Percentiles rank a stretch among this genome's conserved stretches.
Conservation (phyloP, 2,329 filamentous ascomycete genomes). For the Stagonosporopsis rhizophila region DNA sequence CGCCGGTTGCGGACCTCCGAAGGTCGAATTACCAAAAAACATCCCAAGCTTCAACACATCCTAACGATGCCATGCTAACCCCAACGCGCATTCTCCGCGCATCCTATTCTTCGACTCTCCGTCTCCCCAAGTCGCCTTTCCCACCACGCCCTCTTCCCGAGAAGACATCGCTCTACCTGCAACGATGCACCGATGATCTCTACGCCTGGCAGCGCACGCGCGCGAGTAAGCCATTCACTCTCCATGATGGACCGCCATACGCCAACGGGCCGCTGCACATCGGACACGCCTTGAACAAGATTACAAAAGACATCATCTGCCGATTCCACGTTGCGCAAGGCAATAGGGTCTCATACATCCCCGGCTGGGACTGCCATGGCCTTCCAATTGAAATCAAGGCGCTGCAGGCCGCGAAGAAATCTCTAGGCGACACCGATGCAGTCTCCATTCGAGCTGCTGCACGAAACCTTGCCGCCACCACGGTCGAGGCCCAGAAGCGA, state of each 20-base stretch:
- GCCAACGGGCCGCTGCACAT: constrained; percentile 92
- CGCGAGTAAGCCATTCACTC: constrained; percentile 68
- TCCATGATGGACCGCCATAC: constrained; percentile 97
- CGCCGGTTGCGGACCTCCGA: constrained; percentile 18
- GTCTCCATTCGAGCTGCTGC: constrained; percentile 70
- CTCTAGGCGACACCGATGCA: constrained; percentile 46
- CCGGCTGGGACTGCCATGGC: constrained; percentile 98
- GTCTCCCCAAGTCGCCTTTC: constrained; percentile 58
- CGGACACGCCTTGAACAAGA: constrained; percentile 95
- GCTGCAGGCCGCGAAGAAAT: constrained; percentile 64
- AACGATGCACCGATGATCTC: constrained; percentile 82
- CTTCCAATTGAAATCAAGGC: constrained; percentile 97
- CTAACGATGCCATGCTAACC: constrained; percentile 49
- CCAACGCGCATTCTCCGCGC: constrained; percentile 48
- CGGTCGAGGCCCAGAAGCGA: constrained; percentile 75
- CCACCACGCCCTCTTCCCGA: constrained; percentile 53
- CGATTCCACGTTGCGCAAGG: constrained; percentile 81
- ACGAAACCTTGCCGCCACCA: constrained; percentile 69
- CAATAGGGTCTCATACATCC: constrained; percentile 78
- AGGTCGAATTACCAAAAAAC: constrained; percentile 22
- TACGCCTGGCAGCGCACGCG: constrained; percentile 79
- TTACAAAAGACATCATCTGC: constrained; percentile 92
- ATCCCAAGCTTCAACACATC: constrained; percentile 17
- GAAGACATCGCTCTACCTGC: constrained; percentile 62
- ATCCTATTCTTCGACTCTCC: constrained; percentile 55